These are phyloP conservation scores for Spatholobus suberectus DNA, from an alignment of 306 rosid species.

Conservation along the genomic window DNA sequence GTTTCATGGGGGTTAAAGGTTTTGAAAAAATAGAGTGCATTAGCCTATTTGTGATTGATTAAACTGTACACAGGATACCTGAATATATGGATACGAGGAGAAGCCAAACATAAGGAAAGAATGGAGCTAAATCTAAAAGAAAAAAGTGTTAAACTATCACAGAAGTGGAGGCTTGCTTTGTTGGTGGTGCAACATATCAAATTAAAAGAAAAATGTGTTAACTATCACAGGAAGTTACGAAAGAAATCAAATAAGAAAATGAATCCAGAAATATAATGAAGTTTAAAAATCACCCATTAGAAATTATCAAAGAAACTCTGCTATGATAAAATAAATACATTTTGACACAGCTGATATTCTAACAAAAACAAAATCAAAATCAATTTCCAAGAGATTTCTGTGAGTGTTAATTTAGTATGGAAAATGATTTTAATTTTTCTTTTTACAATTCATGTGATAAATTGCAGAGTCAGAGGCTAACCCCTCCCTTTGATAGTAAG, in stretches of 20 bases:
- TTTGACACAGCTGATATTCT: neutral
- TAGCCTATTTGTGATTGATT: neutral
- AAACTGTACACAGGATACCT: neutral
- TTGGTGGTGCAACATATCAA: conserved; percentile 9
- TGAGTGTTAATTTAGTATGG: neutral
- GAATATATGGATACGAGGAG: neutral
- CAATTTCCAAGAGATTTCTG: neutral
- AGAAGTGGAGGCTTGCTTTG: neutral
- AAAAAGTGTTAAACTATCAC: too few relatives aligned
- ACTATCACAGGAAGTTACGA: neutral
- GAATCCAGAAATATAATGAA: neutral
- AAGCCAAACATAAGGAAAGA: neutral
- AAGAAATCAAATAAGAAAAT: conserved; percentile 6
- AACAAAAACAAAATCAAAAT: neutral
- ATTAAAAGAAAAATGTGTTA: neutral
- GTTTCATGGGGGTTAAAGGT: neutral
- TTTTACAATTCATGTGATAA: conserved; percentile 4
- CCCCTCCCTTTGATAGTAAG: neutral
- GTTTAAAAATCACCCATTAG: neutral
- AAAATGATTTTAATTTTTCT: neutral
- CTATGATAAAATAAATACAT: neutral
- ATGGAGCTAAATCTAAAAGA: neutral
- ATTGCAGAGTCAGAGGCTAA: neutral
- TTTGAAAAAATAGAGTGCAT: neutral
- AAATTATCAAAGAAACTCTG: neutral